Evolutionary conservation across 2,329 filamentous ascomycete genomes (phyloP).

Genomic region (Cladosporium austrohemisphaericum): DNA sequence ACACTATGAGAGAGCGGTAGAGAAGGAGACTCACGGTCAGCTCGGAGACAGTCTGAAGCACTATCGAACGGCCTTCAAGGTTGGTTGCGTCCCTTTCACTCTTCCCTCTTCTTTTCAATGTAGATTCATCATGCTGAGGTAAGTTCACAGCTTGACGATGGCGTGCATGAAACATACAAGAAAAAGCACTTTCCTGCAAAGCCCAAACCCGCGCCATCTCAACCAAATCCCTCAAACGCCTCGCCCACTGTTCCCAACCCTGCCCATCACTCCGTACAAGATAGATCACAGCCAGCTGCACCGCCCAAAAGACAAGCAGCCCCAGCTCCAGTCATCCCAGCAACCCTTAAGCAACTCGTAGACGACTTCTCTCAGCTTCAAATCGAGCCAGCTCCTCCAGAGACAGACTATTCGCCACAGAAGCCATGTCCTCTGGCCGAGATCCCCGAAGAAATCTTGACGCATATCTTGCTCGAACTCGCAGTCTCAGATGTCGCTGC

Average conservation of each 20-base stretch:
- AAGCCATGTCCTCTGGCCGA: conserved; percentile 74
- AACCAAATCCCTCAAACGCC: conserved; percentile 41
- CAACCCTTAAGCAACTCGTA: conserved; percentile 63
- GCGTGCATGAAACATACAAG: conserved; percentile 81
- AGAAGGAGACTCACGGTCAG: conserved; percentile 79
- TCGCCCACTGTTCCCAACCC: conserved; percentile 51
- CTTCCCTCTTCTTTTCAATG: conserved; percentile 15
- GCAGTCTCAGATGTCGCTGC: conserved; percentile 72
- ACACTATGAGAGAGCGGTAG: conserved; percentile 87
- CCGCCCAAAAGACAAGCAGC: conserved; percentile 25
- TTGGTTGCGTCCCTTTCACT: conserved; percentile 38
- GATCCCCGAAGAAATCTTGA: conserved; percentile 78
- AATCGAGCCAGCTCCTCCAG: conserved; percentile 64
- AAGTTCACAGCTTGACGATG: conserved; percentile 67
- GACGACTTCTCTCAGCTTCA: conserved; percentile 66
- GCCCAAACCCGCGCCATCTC: conserved; percentile 41
- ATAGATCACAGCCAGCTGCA: conserved; percentile 26
- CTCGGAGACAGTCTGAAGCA: conserved; percentile 83
- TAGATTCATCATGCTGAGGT: conserved; percentile 26
- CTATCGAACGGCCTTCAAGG: conserved; percentile 86
- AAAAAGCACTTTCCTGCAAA: conserved; percentile 79
- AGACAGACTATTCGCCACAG: conserved; percentile 67
- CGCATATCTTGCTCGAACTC: conserved; percentile 70
- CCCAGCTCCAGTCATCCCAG: conserved; percentile 42
- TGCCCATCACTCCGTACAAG: conserved; percentile 55